Evolutionary conservation across 2,329 filamentous ascomycete species (phyloP).

Genomic region (Curvularia spicifera): DNA sequence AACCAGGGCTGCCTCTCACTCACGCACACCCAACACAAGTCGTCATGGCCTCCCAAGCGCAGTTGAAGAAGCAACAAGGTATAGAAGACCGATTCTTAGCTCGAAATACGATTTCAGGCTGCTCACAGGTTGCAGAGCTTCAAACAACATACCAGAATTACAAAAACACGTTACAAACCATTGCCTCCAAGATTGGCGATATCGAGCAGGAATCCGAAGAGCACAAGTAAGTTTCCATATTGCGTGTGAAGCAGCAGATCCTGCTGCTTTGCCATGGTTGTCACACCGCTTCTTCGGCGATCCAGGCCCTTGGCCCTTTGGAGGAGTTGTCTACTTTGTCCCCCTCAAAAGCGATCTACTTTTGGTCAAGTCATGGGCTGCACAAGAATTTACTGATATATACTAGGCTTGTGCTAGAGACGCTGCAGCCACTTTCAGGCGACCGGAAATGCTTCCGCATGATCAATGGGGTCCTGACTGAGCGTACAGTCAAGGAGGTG

Average conservation of each 20-base stretch:
- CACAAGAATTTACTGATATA: constrained; percentile 21
- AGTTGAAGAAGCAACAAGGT: constrained; percentile 79
- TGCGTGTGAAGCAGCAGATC: constrained; percentile 1
- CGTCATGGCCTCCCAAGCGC: constrained; percentile 59
- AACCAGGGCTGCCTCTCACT: constrained; percentile 5
- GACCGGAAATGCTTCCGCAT: constrained; percentile 98
- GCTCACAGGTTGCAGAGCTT: constrained; percentile 64
- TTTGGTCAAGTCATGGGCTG: background rate
- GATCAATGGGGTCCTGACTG: constrained; percentile 95
- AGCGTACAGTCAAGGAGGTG: constrained; percentile 92
- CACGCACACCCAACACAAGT: background rate
- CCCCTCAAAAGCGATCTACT: background rate
- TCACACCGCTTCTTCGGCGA: constrained; percentile 8
- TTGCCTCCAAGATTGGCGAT: constrained; percentile 95
- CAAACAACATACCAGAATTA: constrained; percentile 80
- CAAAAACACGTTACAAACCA: constrained; percentile 80
- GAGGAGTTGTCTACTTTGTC: background rate
- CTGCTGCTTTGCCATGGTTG: background rate
- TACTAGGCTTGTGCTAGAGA: constrained; percentile 87
- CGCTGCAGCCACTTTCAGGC: constrained; percentile 77
- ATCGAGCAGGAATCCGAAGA: constrained; percentile 97
- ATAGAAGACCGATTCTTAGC: background rate
- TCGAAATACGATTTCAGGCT: background rate
- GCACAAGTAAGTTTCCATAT: constrained; percentile 76
- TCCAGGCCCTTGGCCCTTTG: background rate